Evolutionary conservation across 768 basidiomycete species (phyloP).

Genomic region (Serendipita sp.): DNA sequence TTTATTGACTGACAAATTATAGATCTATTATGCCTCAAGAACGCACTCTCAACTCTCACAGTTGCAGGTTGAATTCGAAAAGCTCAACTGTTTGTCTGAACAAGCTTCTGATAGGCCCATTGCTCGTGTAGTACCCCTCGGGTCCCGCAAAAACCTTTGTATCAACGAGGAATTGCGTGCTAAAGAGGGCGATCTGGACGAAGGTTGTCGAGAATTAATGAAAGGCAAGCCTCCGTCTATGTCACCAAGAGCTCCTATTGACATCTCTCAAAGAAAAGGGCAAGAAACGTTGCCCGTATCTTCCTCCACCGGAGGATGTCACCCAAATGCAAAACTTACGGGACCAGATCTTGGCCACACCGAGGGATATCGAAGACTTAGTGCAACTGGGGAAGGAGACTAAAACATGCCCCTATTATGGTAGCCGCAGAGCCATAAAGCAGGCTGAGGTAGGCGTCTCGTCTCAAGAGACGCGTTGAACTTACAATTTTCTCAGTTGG

Average conservation of each 20-base stretch:
- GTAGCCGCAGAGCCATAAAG: conserved; percentile 68
- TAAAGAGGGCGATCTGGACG: conserved; percentile 55
- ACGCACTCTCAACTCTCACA: conserved; percentile 95
- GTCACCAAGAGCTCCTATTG: not conserved
- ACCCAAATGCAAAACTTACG: conserved; percentile 60
- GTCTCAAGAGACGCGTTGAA: not conserved
- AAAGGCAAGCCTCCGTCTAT: conserved; percentile 30
- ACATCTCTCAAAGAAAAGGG: conserved; percentile 33
- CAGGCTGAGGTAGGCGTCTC: conserved; percentile 59
- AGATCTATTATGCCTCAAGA: conserved; percentile 86
- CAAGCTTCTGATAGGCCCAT: conserved; percentile 14
- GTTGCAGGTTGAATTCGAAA: conserved; percentile 67
- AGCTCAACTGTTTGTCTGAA: conserved; percentile 27
- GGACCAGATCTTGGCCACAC: conserved; percentile 72
- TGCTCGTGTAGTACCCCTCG: conserved; percentile 64
- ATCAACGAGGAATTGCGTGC: conserved; percentile 66
- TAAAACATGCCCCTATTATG: conserved; percentile 84
- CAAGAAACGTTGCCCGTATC: conserved; percentile 54
- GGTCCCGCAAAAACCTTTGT: conserved; percentile 81
- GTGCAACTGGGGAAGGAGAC: conserved; percentile 50
- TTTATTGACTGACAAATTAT: not conserved
- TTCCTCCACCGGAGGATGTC: conserved; percentile 59
- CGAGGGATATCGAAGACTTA: conserved; percentile 91
- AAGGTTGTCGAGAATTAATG: conserved; percentile 69
- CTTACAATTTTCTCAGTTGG: conserved; percentile 33